A percentile compares a stretch with the other conserved stretches of the same genome.
These are phyloP conservation scores for Sextonia rubra DNA, from an alignment of 164 flowering plant species.

Conservation along the genomic window DNA sequence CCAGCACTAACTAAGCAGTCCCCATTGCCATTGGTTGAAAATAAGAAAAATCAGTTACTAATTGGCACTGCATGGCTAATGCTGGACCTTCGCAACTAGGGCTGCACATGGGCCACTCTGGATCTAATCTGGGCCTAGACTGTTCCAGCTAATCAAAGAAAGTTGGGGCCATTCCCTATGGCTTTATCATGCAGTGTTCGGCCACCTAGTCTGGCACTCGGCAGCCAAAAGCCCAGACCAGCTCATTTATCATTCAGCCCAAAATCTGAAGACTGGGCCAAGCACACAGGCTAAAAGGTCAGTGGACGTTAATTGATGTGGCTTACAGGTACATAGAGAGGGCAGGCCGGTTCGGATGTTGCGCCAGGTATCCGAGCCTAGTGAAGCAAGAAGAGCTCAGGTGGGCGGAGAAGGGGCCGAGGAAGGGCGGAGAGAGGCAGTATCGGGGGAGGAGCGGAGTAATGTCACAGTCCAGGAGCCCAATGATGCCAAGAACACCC, in stretches of 20 bases:
- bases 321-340: conserved; percentile 49
- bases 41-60: too few relatives aligned
- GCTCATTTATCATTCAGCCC: background rate
- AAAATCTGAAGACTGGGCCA: background rate
- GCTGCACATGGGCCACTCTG: too few relatives aligned
- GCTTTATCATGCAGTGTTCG: too few relatives aligned
- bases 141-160: too few relatives aligned
- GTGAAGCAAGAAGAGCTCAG: conserved; percentile 52
- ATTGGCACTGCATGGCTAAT: too few relatives aligned
- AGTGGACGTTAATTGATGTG: background rate
- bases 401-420: conserved; percentile 72
- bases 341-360: conserved; percentile 50
- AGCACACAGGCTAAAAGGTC: background rate
- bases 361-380: conserved; percentile 33
- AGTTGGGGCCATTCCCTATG: too few relatives aligned
- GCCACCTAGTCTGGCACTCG: too few relatives aligned
- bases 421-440: conserved; percentile 24
- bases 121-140: too few relatives aligned
- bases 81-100: too few relatives aligned
- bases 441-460: conserved; percentile 14
- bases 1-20: too few relatives aligned
- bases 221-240: too few relatives aligned
- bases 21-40: too few relatives aligned
- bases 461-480: conserved; percentile 26
- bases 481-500: conserved; percentile 10